Percentiles rank a stretch among this genome's conserved stretches.
phyloP scores from a whole-genome alignment of 805 yeast species.

The Myxozyma geophila region DNA sequence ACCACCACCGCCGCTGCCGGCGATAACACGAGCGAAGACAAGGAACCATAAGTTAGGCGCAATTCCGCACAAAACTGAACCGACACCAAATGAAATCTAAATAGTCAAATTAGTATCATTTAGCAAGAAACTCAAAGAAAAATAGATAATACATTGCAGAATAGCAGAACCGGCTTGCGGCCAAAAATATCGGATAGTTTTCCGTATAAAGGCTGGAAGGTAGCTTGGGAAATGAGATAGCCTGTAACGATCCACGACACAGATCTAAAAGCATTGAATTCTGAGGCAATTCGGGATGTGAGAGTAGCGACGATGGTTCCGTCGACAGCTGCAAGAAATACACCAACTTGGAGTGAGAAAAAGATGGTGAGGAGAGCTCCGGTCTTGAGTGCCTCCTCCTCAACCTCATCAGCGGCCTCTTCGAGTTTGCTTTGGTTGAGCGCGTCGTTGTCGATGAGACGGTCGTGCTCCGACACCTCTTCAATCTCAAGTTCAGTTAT shows the following conservation, averaged over 20 bases:
- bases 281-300: slow-evolving; percentile 61
- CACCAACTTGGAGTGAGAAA: slow-evolving; percentile 46
- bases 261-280: slow-evolving; percentile 56
- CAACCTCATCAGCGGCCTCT: slow-evolving; percentile 30
- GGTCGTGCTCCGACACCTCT: slow-evolving; percentile 15
- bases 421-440: slow-evolving; percentile 8
- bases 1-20: slow-evolving; percentile 96
- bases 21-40: slow-evolving; percentile 59
- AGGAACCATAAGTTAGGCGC: slow-evolving; percentile 45
- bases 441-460: slow-evolving; percentile 10
- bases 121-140: slow-evolving; percentile 43
- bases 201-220: slow-evolving; percentile 79
- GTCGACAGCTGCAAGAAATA: slow-evolving; percentile 56
- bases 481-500: slow-evolving; percentile 19
- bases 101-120: slow-evolving; percentile 39
- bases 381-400: slow-evolving; percentile 20
- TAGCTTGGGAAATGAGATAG: slow-evolving; percentile 68
- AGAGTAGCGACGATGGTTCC: slow-evolving; percentile 61
- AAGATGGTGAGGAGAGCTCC: slow-evolving; percentile 26
- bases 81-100: slow-evolving; percentile 52
- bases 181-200: slow-evolving; percentile 65
- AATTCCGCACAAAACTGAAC: slow-evolving; percentile 58
- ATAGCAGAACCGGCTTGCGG: slow-evolving; percentile 49
- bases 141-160: slow-evolving; percentile 52
- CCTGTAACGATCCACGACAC: slow-evolving; percentile 78